Conservation (phyloP, 2,329 filamentous ascomycete genomes). For the Alternaria gaisen region DNA sequence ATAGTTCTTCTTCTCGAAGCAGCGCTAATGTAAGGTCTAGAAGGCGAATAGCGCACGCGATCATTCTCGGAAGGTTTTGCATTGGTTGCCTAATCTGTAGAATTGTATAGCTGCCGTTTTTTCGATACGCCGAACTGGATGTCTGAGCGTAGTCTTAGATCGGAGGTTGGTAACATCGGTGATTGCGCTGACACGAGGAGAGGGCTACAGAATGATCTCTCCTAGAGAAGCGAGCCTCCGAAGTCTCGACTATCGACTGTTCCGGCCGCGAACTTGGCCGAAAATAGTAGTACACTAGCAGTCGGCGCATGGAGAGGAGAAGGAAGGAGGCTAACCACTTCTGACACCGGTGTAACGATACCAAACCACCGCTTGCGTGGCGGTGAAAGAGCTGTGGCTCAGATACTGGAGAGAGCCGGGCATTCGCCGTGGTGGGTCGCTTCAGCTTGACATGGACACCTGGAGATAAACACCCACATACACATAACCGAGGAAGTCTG, state of each 20-base stretch:
- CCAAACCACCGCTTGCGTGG: conserved; percentile 2
- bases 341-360: not conserved
- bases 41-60: conserved; percentile 2
- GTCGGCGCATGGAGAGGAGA: not conserved
- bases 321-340: not conserved
- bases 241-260: not conserved
- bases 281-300: conserved; percentile 1
- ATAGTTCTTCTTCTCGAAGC: conserved; percentile 9
- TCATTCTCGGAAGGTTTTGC: conserved; percentile 13
- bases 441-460: conserved; percentile 5
- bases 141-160: conserved; percentile 1
- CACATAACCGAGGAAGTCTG: conserved; percentile 9
- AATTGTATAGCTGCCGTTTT: not conserved
- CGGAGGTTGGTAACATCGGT: conserved; percentile 8
- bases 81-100: not conserved
- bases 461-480: conserved; percentile 3
- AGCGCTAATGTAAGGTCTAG: conserved; percentile 4
- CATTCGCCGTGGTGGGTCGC: conserved; percentile 2
- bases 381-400: conserved; percentile 7
- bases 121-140: conserved; percentile 1
- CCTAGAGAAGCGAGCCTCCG: not conserved
- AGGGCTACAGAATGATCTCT: not conserved
- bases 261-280: not conserved
- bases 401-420: conserved; percentile 5
- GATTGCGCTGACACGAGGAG: not conserved